These are phyloP conservation scores for Teratosphaeria zuluensis DNA, from an alignment of 2,329 filamentous ascomycete genomes.

Conservation along the genomic window DNA sequence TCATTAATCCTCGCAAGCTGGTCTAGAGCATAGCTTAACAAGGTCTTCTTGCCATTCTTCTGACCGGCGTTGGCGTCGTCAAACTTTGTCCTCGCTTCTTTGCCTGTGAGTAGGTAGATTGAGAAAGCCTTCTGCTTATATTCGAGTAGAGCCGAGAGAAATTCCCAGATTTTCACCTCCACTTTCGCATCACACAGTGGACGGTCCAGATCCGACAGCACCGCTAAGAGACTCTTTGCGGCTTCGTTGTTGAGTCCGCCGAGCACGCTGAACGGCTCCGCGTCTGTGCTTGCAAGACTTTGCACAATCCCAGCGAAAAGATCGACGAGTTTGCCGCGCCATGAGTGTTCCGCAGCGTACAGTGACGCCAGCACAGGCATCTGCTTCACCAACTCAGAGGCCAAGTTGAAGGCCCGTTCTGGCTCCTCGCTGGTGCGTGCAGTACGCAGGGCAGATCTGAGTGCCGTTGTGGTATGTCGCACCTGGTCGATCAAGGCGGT, in stretches of 20 bases:
- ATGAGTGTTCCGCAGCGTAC: conserved; percentile 13
- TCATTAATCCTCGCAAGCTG: conserved; percentile 54
- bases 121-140: conserved; percentile 87
- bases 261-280: conserved; percentile 88
- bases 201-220: conserved; percentile 66
- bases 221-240: conserved; percentile 72
- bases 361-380: conserved; percentile 16
- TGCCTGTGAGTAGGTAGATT: conserved; percentile 81
- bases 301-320: conserved; percentile 15
- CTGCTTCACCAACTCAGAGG: conserved; percentile 9
- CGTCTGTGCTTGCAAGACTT: conserved; percentile 24
- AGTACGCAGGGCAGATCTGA: conserved; percentile 13
- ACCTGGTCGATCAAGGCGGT: conserved; percentile 13
- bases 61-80: conserved; percentile 34
- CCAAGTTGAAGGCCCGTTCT: conserved; percentile 8
- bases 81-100: conserved; percentile 65
- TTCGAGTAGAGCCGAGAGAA: conserved; percentile 76
- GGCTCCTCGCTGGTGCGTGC: conserved; percentile 1
- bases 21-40: conserved; percentile 65
- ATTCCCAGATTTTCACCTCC: conserved; percentile 66
- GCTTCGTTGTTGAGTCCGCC: conserved; percentile 76
- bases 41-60: conserved; percentile 50
- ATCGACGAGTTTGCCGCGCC: conserved; percentile 13
- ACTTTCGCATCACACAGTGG: conserved; percentile 59
- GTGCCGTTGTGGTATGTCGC: conserved; percentile 6